Evolutionary conservation across 2,329 filamentous ascomycete genomes (phyloP), one percentile per base, ranked within the genome.

Genomic region (Xylaria sp.): DNA sequence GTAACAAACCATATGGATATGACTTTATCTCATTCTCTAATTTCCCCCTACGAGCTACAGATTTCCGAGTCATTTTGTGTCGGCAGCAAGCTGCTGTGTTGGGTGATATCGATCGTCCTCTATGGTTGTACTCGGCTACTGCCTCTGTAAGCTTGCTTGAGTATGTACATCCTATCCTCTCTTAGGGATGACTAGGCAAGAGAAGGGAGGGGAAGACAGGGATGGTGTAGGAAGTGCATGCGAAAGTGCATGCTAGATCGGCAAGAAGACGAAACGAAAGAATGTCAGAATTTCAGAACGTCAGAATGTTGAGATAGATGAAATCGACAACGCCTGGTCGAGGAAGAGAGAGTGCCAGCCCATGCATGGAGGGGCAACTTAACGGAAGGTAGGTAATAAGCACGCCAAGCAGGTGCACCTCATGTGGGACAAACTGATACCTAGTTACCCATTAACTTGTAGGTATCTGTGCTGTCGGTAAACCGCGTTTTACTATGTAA

Each of bases 1-100:
- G 30, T n/a, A 9, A 68, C 64, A n/a, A 8, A 69, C 68, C 65
- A 47, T 60, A 12, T 1, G 61, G 42, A 7, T 34, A 30, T 8
- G 56, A 59, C 19, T 24, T 32, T 12, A 57, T 59, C 32, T 34
- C 17, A 6, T 64, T 8, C 24, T 4, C 24, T 4, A 27, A 19
- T 39, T n/a, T 47, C 8, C 34, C 24, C 2, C 45, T 19, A 7
- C 50, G 34, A 4, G 21, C n/a, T 12, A 17, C 14, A 42, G 32
- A 21, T 11, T n/a, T 19, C 1, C 24, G 53, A 34, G 27, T 34
- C 24, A 27, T 45, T 50, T 58, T 14, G 21, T 32, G 24, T 24
- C 12, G n/a, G 55, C 19, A 39, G 12, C 30, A 55, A 51, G 32
- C 24, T 59, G 45, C 39, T 19, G 62, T 34, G 42, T 12, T 14